A percentile compares a stretch with the other conserved stretches of the same genome.
Conservation (phyloP, 768 basidiomycete genomes). For the Kwoniella botswanensis region DNA sequence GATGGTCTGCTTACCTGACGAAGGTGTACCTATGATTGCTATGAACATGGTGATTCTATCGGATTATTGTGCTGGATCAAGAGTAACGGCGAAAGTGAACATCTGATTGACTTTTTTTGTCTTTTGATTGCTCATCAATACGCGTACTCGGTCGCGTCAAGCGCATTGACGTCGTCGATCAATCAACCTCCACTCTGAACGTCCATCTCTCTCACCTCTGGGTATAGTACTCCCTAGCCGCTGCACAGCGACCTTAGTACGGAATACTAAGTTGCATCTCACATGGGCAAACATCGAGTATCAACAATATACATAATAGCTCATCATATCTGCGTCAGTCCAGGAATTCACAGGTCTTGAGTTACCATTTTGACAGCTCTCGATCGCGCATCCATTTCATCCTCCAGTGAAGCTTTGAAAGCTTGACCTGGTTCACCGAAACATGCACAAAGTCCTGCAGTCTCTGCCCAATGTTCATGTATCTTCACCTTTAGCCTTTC, state of each 20-base stretch:
- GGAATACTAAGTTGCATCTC: no score
- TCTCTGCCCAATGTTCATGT: background rate
- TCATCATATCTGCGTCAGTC: no score
- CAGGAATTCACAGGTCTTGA: background rate
- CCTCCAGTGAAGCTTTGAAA: background rate
- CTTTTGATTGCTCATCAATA: background rate
- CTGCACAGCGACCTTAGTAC: no score
- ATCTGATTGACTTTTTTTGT: background rate
- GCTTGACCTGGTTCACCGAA: background rate
- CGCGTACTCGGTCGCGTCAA: background rate
- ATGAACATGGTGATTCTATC: constrained; percentile 55
- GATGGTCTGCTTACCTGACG: constrained; percentile 58
- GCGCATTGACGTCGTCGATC: background rate
- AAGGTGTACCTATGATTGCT: constrained; percentile 59
- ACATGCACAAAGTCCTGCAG: constrained; percentile 3
- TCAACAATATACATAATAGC: no score
- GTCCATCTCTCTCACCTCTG: background rate
- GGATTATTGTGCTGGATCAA: background rate
- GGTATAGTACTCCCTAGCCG: no score
- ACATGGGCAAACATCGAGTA: no score
- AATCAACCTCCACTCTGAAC: constrained; percentile 1
- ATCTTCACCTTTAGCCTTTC: background rate
- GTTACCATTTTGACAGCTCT: no score
- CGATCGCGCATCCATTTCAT: background rate
- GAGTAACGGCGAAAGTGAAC: background rate